These are phyloP conservation scores for Mycena galopus DNA, from an alignment of 768 basidiomycete genomes.

Conservation along the genomic window DNA sequence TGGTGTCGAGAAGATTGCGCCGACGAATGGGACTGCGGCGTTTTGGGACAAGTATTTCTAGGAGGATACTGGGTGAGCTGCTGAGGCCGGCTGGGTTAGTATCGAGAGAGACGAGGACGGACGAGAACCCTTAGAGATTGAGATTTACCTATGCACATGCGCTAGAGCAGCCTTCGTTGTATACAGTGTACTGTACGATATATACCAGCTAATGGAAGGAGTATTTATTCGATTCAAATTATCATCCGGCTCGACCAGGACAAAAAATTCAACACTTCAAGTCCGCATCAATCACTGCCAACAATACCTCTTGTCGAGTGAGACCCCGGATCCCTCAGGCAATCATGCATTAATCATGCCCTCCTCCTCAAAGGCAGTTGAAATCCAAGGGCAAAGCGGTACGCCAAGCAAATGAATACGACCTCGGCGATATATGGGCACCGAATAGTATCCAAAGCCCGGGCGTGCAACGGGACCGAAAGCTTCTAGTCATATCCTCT, in stretches of 20 bases:
- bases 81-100: neutral
- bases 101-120: neutral
- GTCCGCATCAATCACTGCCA: too few species aligned
- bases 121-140: neutral
- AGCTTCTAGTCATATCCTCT: neutral
- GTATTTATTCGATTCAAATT: too few species aligned
- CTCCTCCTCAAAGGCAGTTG: too few species aligned
- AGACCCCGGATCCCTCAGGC: too few species aligned
- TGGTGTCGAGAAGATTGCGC: conserved; percentile 68
- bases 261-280: too few species aligned
- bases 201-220: conserved; percentile 15
- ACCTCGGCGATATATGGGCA: too few species aligned
- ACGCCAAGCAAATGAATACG: too few species aligned
- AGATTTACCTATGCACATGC: conserved; percentile 20
- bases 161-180: conserved; percentile 19
- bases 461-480: neutral
- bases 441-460: neutral
- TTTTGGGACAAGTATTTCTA: conserved; percentile 89
- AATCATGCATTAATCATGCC: too few species aligned
- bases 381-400: too few species aligned
- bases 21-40: conserved; percentile 81
- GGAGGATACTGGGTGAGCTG: neutral
- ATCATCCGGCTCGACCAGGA: too few species aligned
- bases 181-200: conserved; percentile 23
- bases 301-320: too few species aligned